Evolutionary conservation across 2,329 filamentous ascomycete genomes (phyloP).

Genomic region (Fusarium protoensiforme): DNA sequence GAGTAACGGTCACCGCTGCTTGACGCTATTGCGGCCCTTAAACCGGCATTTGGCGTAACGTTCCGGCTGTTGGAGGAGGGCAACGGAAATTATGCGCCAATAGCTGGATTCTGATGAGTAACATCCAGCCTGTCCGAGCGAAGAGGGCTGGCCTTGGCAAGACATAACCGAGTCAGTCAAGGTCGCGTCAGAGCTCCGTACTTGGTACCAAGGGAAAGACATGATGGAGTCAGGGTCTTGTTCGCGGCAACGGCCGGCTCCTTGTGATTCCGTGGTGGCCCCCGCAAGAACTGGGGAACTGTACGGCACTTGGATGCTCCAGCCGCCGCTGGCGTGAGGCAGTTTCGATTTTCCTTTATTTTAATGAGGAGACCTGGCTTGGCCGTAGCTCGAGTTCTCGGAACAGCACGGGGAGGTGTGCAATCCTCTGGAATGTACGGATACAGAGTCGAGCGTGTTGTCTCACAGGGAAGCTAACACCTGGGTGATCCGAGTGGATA

Average conservation of each 20-base stretch:
- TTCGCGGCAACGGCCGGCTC: neutral
- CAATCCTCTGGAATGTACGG: neutral
- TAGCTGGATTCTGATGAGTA: slow-evolving; percentile 10
- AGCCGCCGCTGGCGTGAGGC: neutral
- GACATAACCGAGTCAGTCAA: neutral
- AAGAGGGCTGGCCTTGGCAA: slow-evolving; percentile 3
- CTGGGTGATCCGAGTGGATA: neutral
- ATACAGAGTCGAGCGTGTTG: neutral
- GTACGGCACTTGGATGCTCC: neutral
- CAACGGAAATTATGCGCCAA: slow-evolving; percentile 32
- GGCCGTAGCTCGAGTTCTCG: neutral
- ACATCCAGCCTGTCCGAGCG: neutral
- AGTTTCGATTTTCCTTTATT: neutral
- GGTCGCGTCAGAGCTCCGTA: neutral
- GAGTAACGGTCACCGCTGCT: neutral
- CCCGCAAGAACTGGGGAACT: neutral
- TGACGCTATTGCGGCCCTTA: neutral
- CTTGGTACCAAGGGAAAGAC: neutral
- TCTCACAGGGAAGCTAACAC: neutral
- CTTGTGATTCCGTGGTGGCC: neutral
- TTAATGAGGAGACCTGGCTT: neutral
- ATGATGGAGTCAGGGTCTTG: slow-evolving; percentile 10
- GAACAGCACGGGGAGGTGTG: neutral
- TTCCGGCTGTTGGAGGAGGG: slow-evolving; percentile 13
- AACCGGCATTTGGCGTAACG: slow-evolving; percentile 10